A percentile compares a stretch with the other conserved stretches of the same genome.
Conservation (phyloP, 306 rosid species). For the Carpinus viminea region DNA sequence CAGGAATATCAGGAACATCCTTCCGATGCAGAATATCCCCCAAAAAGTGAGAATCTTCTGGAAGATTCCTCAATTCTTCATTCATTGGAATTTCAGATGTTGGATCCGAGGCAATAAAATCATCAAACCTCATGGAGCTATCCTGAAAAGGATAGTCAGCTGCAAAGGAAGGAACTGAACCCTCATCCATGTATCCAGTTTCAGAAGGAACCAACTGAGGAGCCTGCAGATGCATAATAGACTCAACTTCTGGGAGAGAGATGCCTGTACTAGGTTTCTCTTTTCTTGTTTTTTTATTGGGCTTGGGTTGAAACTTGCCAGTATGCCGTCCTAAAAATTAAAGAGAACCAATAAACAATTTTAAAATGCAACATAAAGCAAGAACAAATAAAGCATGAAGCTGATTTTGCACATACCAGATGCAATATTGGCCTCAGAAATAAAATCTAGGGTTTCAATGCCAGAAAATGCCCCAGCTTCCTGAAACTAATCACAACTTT, state of each 20-base stretch:
- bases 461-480: conserved; percentile 37
- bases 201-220: conserved; percentile 26
- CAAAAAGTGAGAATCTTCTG: conserved; percentile 27
- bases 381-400: conserved; percentile 7
- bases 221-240: conserved; percentile 20
- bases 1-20: conserved; percentile 30
- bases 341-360: neutral
- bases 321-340: conserved; percentile 29
- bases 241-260: conserved; percentile 32
- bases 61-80: conserved; percentile 43
- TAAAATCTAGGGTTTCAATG: conserved; percentile 16
- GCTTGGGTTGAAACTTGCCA: conserved; percentile 44
- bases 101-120: conserved; percentile 24
- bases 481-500: conserved; percentile 40
- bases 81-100: conserved; percentile 38
- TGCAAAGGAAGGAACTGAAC: conserved; percentile 34
- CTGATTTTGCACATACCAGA: conserved; percentile 29
- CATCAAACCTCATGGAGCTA: conserved; percentile 41
- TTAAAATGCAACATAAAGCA: conserved; percentile 1
- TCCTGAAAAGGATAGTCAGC: conserved; percentile 29
- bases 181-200: conserved; percentile 16
- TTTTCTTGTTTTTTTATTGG: conserved; percentile 28
- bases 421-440: conserved; percentile 19
- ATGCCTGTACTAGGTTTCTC: conserved; percentile 19
- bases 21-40: conserved; percentile 48